Percentiles rank a stretch among this genome's conserved stretches.
These are phyloP conservation scores for Microsporum ferrugineum DNA, from an alignment of 2,329 filamentous ascomycete genomes.

Conservation along the genomic window DNA sequence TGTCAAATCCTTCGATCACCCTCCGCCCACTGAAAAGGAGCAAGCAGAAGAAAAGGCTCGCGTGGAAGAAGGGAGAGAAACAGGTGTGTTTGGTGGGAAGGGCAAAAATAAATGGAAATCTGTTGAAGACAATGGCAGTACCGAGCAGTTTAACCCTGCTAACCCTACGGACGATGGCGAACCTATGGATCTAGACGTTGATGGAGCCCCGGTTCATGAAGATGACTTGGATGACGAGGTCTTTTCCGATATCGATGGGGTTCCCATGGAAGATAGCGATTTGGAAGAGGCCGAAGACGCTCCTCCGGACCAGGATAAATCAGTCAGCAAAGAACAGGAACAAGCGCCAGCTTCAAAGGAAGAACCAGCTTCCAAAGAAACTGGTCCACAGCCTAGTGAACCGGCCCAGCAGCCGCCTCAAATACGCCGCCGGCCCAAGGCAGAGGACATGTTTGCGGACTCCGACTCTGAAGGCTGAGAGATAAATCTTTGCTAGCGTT, in stretches of 20 bases:
- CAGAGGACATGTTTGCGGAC: conserved; percentile 80
- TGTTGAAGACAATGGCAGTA: conserved; percentile 32
- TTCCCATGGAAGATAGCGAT: conserved; percentile 39
- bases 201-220: conserved; percentile 24
- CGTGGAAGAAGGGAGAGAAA: conserved; percentile 30
- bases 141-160: conserved; percentile 10
- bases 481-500: neutral
- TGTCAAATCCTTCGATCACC: conserved; percentile 57
- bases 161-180: conserved; percentile 7
- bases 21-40: conserved; percentile 45
- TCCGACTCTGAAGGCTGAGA: conserved; percentile 45
- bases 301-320: conserved; percentile 27
- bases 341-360: neutral
- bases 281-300: conserved; percentile 42
- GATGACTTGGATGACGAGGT: conserved; percentile 31
- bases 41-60: conserved; percentile 34
- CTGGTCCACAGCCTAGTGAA: conserved; percentile 17
- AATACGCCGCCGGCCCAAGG: conserved; percentile 55
- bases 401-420: conserved; percentile 23
- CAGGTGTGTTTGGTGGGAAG: conserved; percentile 26
- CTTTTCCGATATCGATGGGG: conserved; percentile 35
- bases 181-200: conserved; percentile 22
- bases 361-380: conserved; percentile 15
- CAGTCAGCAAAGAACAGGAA: conserved; percentile 24
- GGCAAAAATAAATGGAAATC: conserved; percentile 38